phyloP scores from a whole-genome alignment of 1,284 basidiomycete species.

The Prillingera fragicola region DNA sequence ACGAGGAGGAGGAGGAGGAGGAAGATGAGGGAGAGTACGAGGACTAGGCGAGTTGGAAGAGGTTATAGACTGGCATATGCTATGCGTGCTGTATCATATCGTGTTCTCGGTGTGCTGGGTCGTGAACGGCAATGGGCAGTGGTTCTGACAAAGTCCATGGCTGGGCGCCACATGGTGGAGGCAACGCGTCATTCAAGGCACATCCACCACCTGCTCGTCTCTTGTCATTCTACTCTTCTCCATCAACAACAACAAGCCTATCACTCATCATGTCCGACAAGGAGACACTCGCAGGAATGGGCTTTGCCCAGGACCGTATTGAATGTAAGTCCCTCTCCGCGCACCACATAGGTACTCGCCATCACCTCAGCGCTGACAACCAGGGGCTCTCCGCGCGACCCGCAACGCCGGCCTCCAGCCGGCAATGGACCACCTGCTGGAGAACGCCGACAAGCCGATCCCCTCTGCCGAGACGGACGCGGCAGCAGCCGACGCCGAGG shows the following conservation, averaged over 20 bases:
- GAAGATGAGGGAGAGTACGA: slow-evolving; percentile 48
- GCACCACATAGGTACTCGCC: not conserved
- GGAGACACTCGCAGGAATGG: slow-evolving; percentile 77
- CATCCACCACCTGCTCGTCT: too few relatives aligned
- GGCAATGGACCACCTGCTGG: slow-evolving; percentile 80
- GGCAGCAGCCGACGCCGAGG: slow-evolving; percentile 66
- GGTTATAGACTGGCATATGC: not conserved
- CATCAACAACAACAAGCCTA: not conserved
- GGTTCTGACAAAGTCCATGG: too few relatives aligned
- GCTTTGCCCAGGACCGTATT: slow-evolving; percentile 72
- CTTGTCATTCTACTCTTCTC: too few relatives aligned
- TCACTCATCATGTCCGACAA: slow-evolving; percentile 54
- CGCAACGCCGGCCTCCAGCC: slow-evolving; percentile 70
- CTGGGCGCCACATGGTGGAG: too few relatives aligned
- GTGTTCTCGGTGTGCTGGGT: too few relatives aligned
- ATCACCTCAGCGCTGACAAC: not conserved
- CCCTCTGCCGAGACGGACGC: slow-evolving; percentile 56
- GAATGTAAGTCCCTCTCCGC: slow-evolving; percentile 59
- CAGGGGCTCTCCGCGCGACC: slow-evolving; percentile 81
- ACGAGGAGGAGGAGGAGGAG: slow-evolving; percentile 24
- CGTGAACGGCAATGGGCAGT: too few relatives aligned
- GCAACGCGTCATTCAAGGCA: too few relatives aligned
- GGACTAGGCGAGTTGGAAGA: slow-evolving; percentile 16
- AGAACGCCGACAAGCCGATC: slow-evolving; percentile 66
- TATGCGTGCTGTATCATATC: too few relatives aligned